phyloP scores from a whole-genome alignment of 2,329 filamentous ascomycete genomes.

The Daldinia eschscholtzii region DNA sequence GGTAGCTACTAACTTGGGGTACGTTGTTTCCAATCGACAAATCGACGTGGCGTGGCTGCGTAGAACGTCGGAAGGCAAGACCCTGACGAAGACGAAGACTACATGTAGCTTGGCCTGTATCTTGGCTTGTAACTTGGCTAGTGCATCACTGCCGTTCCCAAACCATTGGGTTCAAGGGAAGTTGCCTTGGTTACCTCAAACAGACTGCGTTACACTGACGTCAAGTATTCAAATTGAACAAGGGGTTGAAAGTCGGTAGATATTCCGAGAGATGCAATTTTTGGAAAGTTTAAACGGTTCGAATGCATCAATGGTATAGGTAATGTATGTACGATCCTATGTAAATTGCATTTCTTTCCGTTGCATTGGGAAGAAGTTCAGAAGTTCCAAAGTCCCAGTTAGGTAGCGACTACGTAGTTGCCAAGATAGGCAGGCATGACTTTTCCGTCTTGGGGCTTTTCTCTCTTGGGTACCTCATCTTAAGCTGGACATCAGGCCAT shows the following conservation, averaged over 20 bases:
- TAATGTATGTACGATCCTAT: not conserved
- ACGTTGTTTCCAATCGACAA: too few relatives aligned
- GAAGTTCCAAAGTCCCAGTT: slow-evolving; percentile 3
- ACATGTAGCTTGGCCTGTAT: not conserved
- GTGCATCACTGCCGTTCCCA: slow-evolving; percentile 34
- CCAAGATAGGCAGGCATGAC: not conserved
- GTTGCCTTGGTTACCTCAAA: slow-evolving; percentile 33
- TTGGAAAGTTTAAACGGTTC: not conserved
- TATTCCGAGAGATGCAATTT: not conserved
- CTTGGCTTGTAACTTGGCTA: slow-evolving; percentile 25
- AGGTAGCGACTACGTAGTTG: slow-evolving; percentile 30
- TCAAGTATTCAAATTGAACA: slow-evolving; percentile 17
- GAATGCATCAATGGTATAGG: not conserved
- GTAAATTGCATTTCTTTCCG: not conserved
- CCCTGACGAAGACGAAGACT: not conserved
- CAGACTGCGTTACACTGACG: slow-evolving; percentile 28
- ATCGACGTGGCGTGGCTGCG: not conserved
- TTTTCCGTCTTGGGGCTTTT: not conserved
- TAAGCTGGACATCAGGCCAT: too few relatives aligned
- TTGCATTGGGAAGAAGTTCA: slow-evolving; percentile 5
- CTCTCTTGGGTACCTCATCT: not conserved
- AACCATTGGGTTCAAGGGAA: slow-evolving; percentile 24
- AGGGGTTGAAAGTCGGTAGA: slow-evolving; percentile 5
- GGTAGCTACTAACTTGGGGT: not conserved
- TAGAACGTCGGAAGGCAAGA: not conserved